Evolutionary conservation across 2,329 filamentous ascomycete genomes (phyloP).

Genomic region (Emergomyces pasteurianus): DNA sequence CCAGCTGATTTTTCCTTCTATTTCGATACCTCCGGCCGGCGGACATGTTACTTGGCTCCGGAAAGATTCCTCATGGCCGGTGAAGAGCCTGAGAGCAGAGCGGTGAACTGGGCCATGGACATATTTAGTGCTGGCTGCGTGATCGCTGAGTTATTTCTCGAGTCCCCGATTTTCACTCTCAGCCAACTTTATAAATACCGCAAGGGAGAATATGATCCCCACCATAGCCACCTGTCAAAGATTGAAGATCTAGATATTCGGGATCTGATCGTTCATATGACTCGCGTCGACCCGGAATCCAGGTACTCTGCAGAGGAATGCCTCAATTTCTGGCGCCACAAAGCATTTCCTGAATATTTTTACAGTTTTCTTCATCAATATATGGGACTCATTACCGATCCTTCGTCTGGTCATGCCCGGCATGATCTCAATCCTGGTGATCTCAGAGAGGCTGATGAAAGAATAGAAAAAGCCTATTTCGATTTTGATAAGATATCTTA

Average conservation of each 20-base stretch:
- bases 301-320: slow-evolving; percentile 92
- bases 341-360: slow-evolving; percentile 92
- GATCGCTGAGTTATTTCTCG: slow-evolving; percentile 89
- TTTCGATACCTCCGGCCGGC: slow-evolving; percentile 81
- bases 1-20: slow-evolving; percentile 96
- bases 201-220: slow-evolving; percentile 81
- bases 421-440: slow-evolving; percentile 58
- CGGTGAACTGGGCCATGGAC: slow-evolving; percentile 87
- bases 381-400: slow-evolving; percentile 90
- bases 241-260: slow-evolving; percentile 81
- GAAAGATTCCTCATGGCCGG: slow-evolving; percentile 73
- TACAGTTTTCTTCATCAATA: slow-evolving; percentile 97
- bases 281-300: slow-evolving; percentile 82
- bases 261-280: slow-evolving; percentile 90
- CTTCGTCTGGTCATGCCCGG: slow-evolving; percentile 63
- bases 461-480: slow-evolving; percentile 83
- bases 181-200: slow-evolving; percentile 93
- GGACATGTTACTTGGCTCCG: slow-evolving; percentile 90
- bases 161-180: slow-evolving; percentile 92
- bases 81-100: slow-evolving; percentile 51
- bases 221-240: slow-evolving; percentile 65
- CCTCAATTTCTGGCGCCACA: slow-evolving; percentile 78
- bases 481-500: slow-evolving; percentile 98
- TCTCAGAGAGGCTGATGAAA: slow-evolving; percentile 76
- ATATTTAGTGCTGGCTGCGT: slow-evolving; percentile 95